phyloP scores from a whole-genome alignment of 1,284 basidiomycete genomes.

The Cerioporus squamosus region DNA sequence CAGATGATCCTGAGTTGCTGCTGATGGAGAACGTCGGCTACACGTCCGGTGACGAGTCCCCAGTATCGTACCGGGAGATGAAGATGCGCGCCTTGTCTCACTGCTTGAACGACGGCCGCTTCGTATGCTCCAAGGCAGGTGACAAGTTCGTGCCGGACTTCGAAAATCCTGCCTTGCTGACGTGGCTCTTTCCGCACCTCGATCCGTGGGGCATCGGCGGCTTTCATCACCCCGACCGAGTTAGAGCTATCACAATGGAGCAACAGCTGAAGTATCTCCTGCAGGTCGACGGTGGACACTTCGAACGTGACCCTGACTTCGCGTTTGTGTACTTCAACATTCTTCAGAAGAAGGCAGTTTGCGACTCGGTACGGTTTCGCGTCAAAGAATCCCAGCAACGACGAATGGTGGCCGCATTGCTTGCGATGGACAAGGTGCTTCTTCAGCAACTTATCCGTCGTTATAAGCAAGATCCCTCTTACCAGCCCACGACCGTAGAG shows the following conservation, averaged over 20 bases:
- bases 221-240: conserved; percentile 1
- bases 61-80: conserved; percentile 2
- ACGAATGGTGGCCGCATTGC: too few relatives aligned
- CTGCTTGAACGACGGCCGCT: neutral
- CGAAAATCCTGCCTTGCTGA: conserved; percentile 10
- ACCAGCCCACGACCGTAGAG: neutral
- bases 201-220: conserved; percentile 5
- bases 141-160: conserved; percentile 9
- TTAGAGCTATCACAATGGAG: neutral
- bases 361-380: neutral
- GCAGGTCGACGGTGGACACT: neutral
- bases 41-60: neutral
- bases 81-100: conserved; percentile 4
- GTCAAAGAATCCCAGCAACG: too few relatives aligned
- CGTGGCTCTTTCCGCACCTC: conserved; percentile 14
- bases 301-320: conserved; percentile 1
- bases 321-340: conserved; percentile 10
- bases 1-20: neutral
- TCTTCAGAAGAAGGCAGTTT: neutral
- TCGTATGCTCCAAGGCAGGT: conserved; percentile 8
- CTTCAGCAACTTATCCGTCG: too few relatives aligned
- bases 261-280: conserved; percentile 4
- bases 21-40: conserved; percentile 6
- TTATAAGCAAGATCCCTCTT: neutral
- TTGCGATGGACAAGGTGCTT: too few relatives aligned